Evolutionary conservation across 2,329 filamentous ascomycete genomes (phyloP), one percentile per base, ranked within the genome.

Genomic region (Cladosporium velox): DNA sequence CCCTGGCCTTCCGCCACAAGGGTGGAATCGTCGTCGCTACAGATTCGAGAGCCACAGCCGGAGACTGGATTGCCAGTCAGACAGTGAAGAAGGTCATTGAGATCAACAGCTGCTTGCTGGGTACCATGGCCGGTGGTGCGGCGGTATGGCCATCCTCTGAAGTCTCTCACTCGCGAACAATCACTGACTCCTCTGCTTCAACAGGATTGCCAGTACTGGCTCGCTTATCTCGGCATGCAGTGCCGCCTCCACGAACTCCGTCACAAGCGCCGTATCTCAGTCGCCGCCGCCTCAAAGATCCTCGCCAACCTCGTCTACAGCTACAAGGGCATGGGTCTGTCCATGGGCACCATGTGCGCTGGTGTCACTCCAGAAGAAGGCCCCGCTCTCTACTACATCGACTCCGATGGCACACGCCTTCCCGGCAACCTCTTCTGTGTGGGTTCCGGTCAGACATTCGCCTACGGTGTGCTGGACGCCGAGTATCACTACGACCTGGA

Each of bases 51-150:
- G 95, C 95, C 67, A 97, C 95, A 58, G 94, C 95, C 34, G 95
- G 95, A 76, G 96, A 95, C 87, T 99, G 95, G 95, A 99, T 99
- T 81, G 95, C 95, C 72, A 96, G 92, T 82, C 95, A 99, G 86
- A 99, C 95, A 64, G 95, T 99, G 77, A 99, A 99, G 89, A 99
- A 99, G 87, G 95, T 99, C 73, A 98, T 99, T 77, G 93, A 97
- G 86, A 97, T 97, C 85, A 97, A 97, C 85, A 92, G 86, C 81
- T 91, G 90, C 80, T 86, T 99, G 81, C 83, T 99, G 76, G 95
- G 95, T 71, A 99, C 95, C 73, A 97, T 99, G 94, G 95, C 95
- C 70, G 95, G 95, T 80, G 95, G 95, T 82, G 95, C 95, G 77
- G 95, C 95, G 80, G 88, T 90, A 82, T 78, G 87, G 80, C 66